These are phyloP conservation scores for Lentinus tigrinus DNA, from an alignment of 768 basidiomycete genomes.

Conservation along the genomic window DNA sequence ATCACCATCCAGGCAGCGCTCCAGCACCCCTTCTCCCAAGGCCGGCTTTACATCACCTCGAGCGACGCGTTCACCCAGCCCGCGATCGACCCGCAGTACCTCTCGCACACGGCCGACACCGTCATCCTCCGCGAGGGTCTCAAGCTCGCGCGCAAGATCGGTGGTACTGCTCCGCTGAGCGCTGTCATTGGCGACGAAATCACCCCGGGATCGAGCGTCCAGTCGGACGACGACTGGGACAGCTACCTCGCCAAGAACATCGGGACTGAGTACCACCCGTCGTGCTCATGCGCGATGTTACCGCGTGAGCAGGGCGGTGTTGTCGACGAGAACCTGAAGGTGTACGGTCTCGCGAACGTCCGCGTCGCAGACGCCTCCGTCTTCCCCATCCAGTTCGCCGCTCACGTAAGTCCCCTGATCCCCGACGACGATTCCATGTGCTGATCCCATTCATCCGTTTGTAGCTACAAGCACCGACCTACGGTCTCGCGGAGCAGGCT, in stretches of 20 bases:
- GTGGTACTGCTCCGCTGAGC: slow-evolving; percentile 49
- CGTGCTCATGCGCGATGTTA: slow-evolving; percentile 56
- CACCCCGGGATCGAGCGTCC: slow-evolving; percentile 47
- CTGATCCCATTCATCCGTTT: not conserved
- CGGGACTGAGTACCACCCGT: slow-evolving; percentile 61
- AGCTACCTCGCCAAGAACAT: slow-evolving; percentile 44
- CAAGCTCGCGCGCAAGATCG: slow-evolving; percentile 57
- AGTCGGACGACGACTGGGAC: slow-evolving; percentile 58
- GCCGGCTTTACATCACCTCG: slow-evolving; percentile 59
- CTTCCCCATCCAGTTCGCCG: slow-evolving; percentile 52
- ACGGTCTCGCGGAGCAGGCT: slow-evolving; percentile 50
- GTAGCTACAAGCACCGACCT: slow-evolving; percentile 28
- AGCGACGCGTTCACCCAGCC: slow-evolving; percentile 58
- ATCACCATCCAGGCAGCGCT: slow-evolving; percentile 63
- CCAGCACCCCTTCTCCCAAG: slow-evolving; percentile 65
- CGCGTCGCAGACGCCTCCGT: slow-evolving; percentile 59
- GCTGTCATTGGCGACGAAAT: slow-evolving; percentile 44
- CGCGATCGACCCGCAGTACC: slow-evolving; percentile 65
- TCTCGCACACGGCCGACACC: slow-evolving; percentile 52
- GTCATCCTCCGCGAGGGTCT: slow-evolving; percentile 54
- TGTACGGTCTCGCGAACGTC: slow-evolving; percentile 58
- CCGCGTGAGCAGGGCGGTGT: slow-evolving; percentile 52
- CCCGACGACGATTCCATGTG: too few relatives aligned
- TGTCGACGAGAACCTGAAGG: slow-evolving; percentile 50
- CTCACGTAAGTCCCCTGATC: slow-evolving; percentile 29